Percentiles rank a stretch among this genome's conserved stretches.
These are phyloP conservation scores for Podaxis sp. DNA, from an alignment of 768 basidiomycete genomes.

Conservation along the genomic window DNA sequence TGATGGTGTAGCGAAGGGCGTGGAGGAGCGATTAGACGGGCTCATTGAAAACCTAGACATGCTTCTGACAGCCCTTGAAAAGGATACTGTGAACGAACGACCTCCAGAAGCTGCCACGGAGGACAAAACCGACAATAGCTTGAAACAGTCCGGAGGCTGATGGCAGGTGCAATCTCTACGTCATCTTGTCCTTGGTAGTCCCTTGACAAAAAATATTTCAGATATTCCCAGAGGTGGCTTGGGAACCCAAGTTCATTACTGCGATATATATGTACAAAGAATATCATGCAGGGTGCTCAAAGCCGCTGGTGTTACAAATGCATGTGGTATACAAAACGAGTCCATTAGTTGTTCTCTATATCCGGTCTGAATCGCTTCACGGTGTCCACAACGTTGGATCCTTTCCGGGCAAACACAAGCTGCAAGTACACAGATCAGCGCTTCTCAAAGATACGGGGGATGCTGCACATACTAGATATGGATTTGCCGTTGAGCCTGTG, in stretches of 20 bases:
- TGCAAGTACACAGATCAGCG: slow-evolving; percentile 27
- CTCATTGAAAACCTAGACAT: slow-evolving; percentile 59
- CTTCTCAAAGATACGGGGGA: not conserved
- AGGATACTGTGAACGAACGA: slow-evolving; percentile 1
- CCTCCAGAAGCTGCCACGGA: not conserved
- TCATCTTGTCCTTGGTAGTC: not conserved
- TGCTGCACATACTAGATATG: slow-evolving; percentile 67
- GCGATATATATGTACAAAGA: not conserved
- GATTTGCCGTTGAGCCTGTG: slow-evolving; percentile 88
- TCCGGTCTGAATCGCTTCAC: slow-evolving; percentile 62
- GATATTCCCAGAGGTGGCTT: not conserved
- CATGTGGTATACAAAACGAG: slow-evolving; percentile 11
- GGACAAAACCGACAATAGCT: not conserved
- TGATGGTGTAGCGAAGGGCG: slow-evolving; percentile 55
- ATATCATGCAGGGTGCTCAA: not conserved
- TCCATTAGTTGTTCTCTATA: slow-evolving; percentile 19
- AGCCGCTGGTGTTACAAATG: slow-evolving; percentile 12
- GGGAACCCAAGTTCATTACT: not conserved
- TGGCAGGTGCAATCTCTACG: not conserved
- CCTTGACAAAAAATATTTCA: not conserved
- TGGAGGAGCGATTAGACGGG: slow-evolving; percentile 63
- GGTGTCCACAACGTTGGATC: slow-evolving; percentile 75
- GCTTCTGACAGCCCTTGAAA: slow-evolving; percentile 48
- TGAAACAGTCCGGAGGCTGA: not conserved
- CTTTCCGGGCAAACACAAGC: slow-evolving; percentile 86